These are phyloP conservation scores for Prunus yedoensis DNA, from an alignment of 331 rosid genomes.

Conservation along the genomic window DNA sequence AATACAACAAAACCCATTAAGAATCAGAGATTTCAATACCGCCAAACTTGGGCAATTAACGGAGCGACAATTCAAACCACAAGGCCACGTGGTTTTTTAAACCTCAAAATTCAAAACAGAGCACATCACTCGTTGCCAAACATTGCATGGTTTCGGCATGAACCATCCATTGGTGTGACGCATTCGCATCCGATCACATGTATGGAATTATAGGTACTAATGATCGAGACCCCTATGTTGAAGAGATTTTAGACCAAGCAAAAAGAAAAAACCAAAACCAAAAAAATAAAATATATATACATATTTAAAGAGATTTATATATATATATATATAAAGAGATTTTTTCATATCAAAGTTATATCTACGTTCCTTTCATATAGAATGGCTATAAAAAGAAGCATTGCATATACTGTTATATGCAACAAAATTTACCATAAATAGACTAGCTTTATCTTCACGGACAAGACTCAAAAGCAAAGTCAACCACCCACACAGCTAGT, in stretches of 20 bases:
- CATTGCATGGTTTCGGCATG: not conserved
- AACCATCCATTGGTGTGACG: not conserved
- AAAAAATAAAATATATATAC: not conserved
- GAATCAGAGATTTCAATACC: not conserved
- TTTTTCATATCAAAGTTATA: not conserved
- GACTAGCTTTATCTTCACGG: too few species aligned
- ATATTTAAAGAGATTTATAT: not conserved
- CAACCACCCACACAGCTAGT: too few species aligned
- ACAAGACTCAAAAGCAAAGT: too few species aligned
- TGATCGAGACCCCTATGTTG: not conserved
- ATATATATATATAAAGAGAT: too few species aligned
- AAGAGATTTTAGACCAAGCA: not conserved
- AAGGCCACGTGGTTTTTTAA: conserved; percentile 6
- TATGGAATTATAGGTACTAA: not conserved
- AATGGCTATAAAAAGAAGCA: not conserved
- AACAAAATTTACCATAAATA: too few species aligned
- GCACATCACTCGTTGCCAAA: conserved; percentile 4
- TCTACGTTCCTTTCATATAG: not conserved
- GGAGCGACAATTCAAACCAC: not conserved
- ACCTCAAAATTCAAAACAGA: not conserved
- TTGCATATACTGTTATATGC: too few species aligned
- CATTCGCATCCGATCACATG: not conserved
- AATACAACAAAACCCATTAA: not conserved
- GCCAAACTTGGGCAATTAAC: too few species aligned
- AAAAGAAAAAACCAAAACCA: not conserved